phyloP scores from a whole-genome alignment of 2,329 filamentous ascomycete species.

The Fragosphaeria purpurea region DNA sequence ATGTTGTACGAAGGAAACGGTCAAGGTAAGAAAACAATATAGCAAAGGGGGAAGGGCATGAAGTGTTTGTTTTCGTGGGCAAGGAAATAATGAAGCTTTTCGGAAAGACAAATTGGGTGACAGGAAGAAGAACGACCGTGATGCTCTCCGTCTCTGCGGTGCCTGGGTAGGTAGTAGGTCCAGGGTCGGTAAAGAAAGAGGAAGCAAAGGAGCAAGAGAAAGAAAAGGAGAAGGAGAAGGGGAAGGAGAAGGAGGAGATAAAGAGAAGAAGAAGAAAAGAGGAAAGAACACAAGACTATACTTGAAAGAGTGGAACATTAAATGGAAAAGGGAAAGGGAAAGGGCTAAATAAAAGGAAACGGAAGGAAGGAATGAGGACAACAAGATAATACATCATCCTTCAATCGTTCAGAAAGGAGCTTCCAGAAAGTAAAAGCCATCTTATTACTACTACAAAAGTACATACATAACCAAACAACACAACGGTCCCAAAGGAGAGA shows the following conservation, averaged over 20 bases:
- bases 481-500: not conserved
- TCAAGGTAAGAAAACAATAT: too few relatives aligned
- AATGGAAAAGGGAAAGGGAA: not conserved
- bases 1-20: too few relatives aligned
- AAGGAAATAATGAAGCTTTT: too few relatives aligned
- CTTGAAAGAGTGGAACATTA: too few relatives aligned
- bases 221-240: not conserved
- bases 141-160: too few relatives aligned
- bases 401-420: not conserved
- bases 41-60: too few relatives aligned
- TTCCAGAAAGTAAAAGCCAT: not conserved
- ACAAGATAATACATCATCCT: not conserved
- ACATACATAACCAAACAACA: not conserved
- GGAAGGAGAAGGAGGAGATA: not conserved
- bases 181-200: not conserved
- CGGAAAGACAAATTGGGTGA: not conserved
- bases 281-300: not conserved
- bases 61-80: too few relatives aligned
- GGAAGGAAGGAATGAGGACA: constrained; percentile 1
- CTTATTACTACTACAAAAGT: too few relatives aligned
- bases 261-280: not conserved
- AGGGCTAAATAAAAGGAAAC: not conserved
- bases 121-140: too few relatives aligned
- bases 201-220: not conserved
- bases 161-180: too few relatives aligned